Percentiles rank a stretch among this genome's conserved stretches.
phyloP scores from a whole-genome alignment of 176 grass and related monocot genomes.

The Eremochloa ophiuroides region DNA sequence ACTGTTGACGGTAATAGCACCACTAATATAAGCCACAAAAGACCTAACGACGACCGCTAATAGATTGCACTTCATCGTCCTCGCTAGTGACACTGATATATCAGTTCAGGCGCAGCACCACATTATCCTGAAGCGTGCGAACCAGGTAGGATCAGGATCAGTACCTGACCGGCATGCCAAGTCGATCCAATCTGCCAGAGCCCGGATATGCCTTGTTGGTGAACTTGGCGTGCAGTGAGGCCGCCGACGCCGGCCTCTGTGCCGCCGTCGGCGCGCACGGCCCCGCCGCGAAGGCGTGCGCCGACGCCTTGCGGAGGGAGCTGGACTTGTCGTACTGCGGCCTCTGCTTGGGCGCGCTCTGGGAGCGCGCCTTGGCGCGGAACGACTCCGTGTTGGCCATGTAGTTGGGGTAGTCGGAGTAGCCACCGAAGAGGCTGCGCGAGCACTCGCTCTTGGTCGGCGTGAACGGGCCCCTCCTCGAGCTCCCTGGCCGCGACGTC shows the following conservation, averaged over 20 bases:
- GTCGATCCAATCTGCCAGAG: constrained; percentile 64
- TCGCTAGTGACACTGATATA: background rate
- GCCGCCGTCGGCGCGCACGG: background rate
- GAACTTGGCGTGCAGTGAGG: constrained; percentile 61
- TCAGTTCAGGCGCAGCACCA: background rate
- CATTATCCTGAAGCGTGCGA: background rate
- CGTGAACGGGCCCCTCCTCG: constrained; percentile 53
- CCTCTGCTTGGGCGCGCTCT: constrained; percentile 84
- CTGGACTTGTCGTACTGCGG: constrained; percentile 54
- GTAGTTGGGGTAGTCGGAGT: constrained; percentile 88
- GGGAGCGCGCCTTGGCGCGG: constrained; percentile 75
- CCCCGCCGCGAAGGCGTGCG: constrained; percentile 16
- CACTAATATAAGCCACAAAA: background rate
- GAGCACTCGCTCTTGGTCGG: constrained; percentile 83
- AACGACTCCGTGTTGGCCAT: constrained; percentile 96
- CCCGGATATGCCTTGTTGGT: constrained; percentile 72
- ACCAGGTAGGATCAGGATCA: background rate
- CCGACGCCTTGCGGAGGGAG: constrained; percentile 45
- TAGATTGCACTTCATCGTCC: background rate
- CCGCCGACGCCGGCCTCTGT: constrained; percentile 37
- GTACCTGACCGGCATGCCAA: constrained; percentile 68
- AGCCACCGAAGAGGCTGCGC: constrained; percentile 65
- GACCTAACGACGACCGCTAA: background rate
- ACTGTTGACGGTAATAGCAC: constrained; percentile 24
- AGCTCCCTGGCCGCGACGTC: constrained; percentile 58